Conservation (phyloP, 306 rosid species). For the Dryas alaskensis region DNA sequence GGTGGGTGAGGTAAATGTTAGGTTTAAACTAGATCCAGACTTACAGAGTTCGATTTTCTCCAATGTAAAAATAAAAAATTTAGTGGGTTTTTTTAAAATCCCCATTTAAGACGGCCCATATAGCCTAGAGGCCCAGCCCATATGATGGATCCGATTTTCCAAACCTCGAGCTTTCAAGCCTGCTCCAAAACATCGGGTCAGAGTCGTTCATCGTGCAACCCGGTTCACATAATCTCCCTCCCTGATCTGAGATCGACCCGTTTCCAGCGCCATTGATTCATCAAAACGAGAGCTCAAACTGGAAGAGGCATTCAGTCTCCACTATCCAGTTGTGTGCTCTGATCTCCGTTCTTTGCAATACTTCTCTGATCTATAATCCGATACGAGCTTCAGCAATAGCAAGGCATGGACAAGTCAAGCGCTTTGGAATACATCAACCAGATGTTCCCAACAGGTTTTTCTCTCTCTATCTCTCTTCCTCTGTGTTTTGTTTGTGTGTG, state of each 20-base stretch:
- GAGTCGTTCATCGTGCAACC: background rate
- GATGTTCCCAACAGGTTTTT: conserved; percentile 94
- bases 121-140: background rate
- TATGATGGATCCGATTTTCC: too few relatives aligned
- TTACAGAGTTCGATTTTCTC: too few relatives aligned
- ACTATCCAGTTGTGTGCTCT: background rate
- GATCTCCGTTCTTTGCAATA: conserved; percentile 4
- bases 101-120: background rate
- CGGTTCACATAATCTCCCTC: background rate
- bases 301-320: background rate
- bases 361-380: background rate
- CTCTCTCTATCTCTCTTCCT: background rate
- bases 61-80: too few relatives aligned
- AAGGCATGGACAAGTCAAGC: conserved; percentile 89
- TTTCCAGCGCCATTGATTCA: conserved; percentile 1
- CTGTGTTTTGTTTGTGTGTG: background rate
- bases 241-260: conserved; percentile 18
- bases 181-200: conserved; percentile 16
- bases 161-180: background rate
- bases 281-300: background rate
- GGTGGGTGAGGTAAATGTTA: too few relatives aligned
- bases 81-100: too few relatives aligned
- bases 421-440: conserved; percentile 93
- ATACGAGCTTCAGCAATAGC: conserved; percentile 4
- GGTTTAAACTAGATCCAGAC: too few relatives aligned